Base-by-base conservation (phyloP, 257 asterid species). In the Fraxinus pennsylvanica region DNA sequence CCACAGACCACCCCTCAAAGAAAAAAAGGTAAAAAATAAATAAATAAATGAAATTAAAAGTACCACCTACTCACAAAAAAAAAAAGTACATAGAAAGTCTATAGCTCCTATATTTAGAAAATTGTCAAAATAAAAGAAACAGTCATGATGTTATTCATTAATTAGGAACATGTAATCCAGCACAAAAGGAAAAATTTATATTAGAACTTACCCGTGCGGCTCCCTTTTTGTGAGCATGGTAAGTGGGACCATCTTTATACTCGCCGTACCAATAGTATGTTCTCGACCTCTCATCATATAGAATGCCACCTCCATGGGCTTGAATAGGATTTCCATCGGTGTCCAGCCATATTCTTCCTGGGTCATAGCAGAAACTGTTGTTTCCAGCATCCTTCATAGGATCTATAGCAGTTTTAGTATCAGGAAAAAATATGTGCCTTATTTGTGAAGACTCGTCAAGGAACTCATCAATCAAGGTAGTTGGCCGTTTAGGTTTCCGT, bases 251-350 rank as follows among this genome's bases (percentile, higher is more conserved):
- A 71, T 96, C 98, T 89, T 96, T 96, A 80, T 87, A 96, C 86
- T 96, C 99, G 14, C 99, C 99, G 71, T 94, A 96, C 99, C 99
- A 96, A 84, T 91, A 96, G 83, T 92, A 96, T 45, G 89, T 89
- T 85, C 52, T 81, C 39, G 89, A 86, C 76, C 78, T 85, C 79
- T 86, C 93, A 80, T 96, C 99, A 43, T 91, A 92, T 22, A 94
- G 78, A 81, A 96, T 90, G 47, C 99, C 98, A 76, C 98, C 99
- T 52, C 99, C 99, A 83, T 92, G 99, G 67, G 97, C 99, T 85
- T 96, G 99, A 82, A 96, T 92, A 47, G 99, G 97, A 83, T 91
- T 92, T 74, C 98, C 96, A 67, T 92, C 90, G 54, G 96, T 96
- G 82, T 96, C 99, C 83, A 96, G 84, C 99, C 99, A 96, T 79